phyloP scores from a whole-genome alignment of 805 yeast species.

The Pichia pseudocactophila region DNA sequence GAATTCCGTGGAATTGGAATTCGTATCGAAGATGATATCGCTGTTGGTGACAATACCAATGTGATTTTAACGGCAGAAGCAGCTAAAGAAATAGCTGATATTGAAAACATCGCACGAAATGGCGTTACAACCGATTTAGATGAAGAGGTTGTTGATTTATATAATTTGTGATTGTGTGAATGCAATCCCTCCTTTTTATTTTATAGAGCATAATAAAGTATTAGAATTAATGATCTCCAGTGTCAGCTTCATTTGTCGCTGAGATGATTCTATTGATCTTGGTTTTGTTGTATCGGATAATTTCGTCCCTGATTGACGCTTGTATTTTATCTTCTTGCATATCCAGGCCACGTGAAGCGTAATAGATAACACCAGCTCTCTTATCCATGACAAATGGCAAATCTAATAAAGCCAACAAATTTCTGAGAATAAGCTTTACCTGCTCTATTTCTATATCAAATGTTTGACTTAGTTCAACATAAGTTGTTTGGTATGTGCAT shows the following conservation, averaged over 20 bases:
- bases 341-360: no score
- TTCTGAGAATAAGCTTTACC: no score
- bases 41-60: slow-evolving; percentile 52
- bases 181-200: background rate
- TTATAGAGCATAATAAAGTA: background rate
- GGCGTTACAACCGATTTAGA: slow-evolving; percentile 45
- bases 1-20: slow-evolving; percentile 84
- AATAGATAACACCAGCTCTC: no score
- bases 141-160: slow-evolving; percentile 32
- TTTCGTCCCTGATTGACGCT: no score
- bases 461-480: background rate
- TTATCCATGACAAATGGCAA: no score
- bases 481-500: slow-evolving; percentile 10
- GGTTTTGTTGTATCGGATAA: no score
- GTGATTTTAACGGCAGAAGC: slow-evolving; percentile 70
- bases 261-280: no score
- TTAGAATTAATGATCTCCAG: no score
- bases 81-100: slow-evolving; percentile 75
- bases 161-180: slow-evolving; percentile 11
- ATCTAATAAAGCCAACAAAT: no score
- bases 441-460: background rate
- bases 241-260: no score
- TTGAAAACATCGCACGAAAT: slow-evolving; percentile 55
- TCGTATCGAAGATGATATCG: slow-evolving; percentile 90
- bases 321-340: no score